phyloP scores from a whole-genome alignment of 2,329 filamentous ascomycete species.

The Dactylonectria macrodidyma region DNA sequence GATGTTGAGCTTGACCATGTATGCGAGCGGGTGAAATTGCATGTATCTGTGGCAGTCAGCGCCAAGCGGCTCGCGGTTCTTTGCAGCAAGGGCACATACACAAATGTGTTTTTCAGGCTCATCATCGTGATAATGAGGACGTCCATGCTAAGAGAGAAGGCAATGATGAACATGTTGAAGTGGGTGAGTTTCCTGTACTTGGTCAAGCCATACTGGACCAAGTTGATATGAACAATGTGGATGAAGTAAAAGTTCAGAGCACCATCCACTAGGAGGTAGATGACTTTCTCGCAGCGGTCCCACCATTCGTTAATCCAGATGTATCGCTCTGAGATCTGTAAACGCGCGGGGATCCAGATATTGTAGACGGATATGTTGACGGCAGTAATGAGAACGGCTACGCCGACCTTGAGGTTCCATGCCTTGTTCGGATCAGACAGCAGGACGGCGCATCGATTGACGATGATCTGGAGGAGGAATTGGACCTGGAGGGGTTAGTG shows the following conservation, averaged over 20 bases:
- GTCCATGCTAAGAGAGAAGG: conserved; percentile 48
- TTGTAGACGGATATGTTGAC: conserved; percentile 47
- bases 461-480: conserved; percentile 47
- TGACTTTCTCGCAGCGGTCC: conserved; percentile 49
- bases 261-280: conserved; percentile 47
- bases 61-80: background rate
- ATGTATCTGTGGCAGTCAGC: conserved; percentile 51
- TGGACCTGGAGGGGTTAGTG: conserved; percentile 33
- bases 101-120: conserved; percentile 47
- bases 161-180: conserved; percentile 49
- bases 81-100: conserved; percentile 34
- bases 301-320: conserved; percentile 47
- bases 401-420: conserved; percentile 38
- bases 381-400: conserved; percentile 43
- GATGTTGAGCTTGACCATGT: conserved; percentile 69
- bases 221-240: conserved; percentile 41
- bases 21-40: conserved; percentile 67
- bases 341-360: conserved; percentile 46
- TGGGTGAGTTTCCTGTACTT: conserved; percentile 46
- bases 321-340: conserved; percentile 43
- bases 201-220: conserved; percentile 41
- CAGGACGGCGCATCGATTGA: conserved; percentile 46
- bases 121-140: conserved; percentile 48
- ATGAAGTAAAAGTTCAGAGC: conserved; percentile 47
- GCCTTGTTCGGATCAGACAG: conserved; percentile 38